Evolutionary conservation across 257 asterid species (phyloP).

Genomic region (Solanum pinnatisectum): DNA sequence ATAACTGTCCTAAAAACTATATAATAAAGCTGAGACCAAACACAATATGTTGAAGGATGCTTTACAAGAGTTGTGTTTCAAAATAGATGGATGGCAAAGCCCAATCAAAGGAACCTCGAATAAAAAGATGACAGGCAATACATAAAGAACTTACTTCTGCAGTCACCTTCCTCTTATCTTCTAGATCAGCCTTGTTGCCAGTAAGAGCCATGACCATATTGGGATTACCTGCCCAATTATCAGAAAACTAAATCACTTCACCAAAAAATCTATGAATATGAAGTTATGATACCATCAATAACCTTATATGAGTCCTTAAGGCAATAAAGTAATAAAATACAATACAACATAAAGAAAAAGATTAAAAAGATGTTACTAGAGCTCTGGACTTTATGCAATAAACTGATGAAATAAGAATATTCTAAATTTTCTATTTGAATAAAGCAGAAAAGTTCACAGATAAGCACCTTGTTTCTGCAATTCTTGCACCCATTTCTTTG

Average conservation of each 20-base stretch:
- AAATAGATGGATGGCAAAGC: not conserved
- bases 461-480: slow-evolving; percentile 87
- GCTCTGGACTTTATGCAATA: not conserved
- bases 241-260: not conserved
- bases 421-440: not conserved
- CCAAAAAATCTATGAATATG: not conserved
- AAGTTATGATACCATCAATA: not conserved
- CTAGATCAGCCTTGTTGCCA: slow-evolving; percentile 88
- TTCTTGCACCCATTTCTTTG: slow-evolving; percentile 99
- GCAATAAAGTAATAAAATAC: not conserved
- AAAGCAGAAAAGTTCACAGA: not conserved
- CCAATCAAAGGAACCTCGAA: not conserved
- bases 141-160: slow-evolving; percentile 49
- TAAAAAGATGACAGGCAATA: not conserved
- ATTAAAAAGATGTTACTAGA: not conserved
- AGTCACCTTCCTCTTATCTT: slow-evolving; percentile 76
- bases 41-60: not conserved
- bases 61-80: not conserved
- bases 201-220: slow-evolving; percentile 90
- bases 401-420: not conserved
- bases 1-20: not conserved
- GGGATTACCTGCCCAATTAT: slow-evolving; percentile 49
- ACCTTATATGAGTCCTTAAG: not conserved
- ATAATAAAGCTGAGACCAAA: not conserved
- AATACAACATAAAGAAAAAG: not conserved